Base-by-base conservation (phyloP, 306 rosid species). In the Betula pendula region DNA sequence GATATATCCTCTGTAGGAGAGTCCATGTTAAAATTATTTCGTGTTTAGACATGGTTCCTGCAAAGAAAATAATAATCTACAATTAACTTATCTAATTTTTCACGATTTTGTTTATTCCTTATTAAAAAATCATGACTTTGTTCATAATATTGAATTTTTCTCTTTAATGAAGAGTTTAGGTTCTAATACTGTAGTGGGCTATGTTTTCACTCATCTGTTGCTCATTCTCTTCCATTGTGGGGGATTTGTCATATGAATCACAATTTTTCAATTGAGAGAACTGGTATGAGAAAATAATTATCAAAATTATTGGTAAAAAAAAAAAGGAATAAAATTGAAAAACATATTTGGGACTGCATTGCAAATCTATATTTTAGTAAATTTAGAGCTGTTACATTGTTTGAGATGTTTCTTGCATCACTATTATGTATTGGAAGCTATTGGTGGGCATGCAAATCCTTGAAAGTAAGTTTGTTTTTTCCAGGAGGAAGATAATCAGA, bases 401-500 rank as follows among this genome's bases (percentile, higher is more conserved):
- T 17, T 13, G 31, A 42, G 24, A 68, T 12, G 15, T 24, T 48
- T 59, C 0, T 2, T 22, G 60, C 16, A 65, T 65, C 3, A 9
- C 24, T 65, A 2, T 38, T 38, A n/a, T 38, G 12, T 65, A 17
- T 65, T 65, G 38, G 45, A 38, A 65, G 29, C 70, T 19, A 45
- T 44, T 48, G 8, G 8, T 66, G 17, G 27, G 22, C 35, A 70
- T 50, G 24, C 52, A 49, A 20, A 48, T 38, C 12, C 70, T 25
- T 52, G 9, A 52, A 16, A 22, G 31, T 55, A 33, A 24, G 50
- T 77, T 44, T 73, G 60, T 49, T 70, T n/a, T 76, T 48, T 53
- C 24, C 84, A 88, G 92, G 96, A 87, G 43, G 89, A 84, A 63
- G 68, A 67, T 35, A 47, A 73, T 40, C 47, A 81, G 77, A 38